Evolutionary conservation across 2,329 filamentous ascomycete species (phyloP).

Genomic region (Ascomycota sp.): DNA sequence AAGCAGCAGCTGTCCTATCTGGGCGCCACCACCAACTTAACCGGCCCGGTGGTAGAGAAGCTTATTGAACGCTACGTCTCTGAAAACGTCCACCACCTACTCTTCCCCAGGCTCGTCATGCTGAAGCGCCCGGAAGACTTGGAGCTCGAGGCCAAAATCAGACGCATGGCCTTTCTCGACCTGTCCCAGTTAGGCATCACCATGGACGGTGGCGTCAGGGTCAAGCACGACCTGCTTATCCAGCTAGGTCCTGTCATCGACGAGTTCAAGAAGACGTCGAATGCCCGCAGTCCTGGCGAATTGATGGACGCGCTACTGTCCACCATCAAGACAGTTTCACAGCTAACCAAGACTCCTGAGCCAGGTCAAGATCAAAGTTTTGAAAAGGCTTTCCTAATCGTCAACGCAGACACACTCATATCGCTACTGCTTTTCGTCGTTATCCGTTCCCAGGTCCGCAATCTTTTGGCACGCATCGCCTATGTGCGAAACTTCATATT

Average conservation of each 20-base stretch:
- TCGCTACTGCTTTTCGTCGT: slow-evolving; percentile 82
- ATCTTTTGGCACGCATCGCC: slow-evolving; percentile 71
- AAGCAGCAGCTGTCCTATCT: slow-evolving; percentile 85
- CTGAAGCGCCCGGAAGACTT: slow-evolving; percentile 66
- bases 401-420: slow-evolving; percentile 79
- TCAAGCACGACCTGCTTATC: slow-evolving; percentile 62
- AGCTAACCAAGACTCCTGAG: slow-evolving; percentile 32
- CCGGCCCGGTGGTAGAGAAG: slow-evolving; percentile 76
- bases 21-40: slow-evolving; percentile 82
- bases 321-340: slow-evolving; percentile 69
- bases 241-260: slow-evolving; percentile 64
- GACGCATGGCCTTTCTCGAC: slow-evolving; percentile 84
- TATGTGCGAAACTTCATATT: slow-evolving; percentile 98
- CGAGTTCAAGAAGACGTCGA: slow-evolving; percentile 69
- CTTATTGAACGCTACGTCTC: slow-evolving; percentile 89
- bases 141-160: slow-evolving; percentile 74
- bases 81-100: slow-evolving; percentile 75
- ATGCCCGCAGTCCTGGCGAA: slow-evolving; percentile 62
- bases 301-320: slow-evolving; percentile 68
- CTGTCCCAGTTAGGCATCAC: slow-evolving; percentile 84
- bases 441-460: slow-evolving; percentile 70
- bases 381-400: slow-evolving; percentile 37
- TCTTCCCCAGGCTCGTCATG: slow-evolving; percentile 66
- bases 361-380: slow-evolving; percentile 15
- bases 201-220: slow-evolving; percentile 57